These are phyloP conservation scores for Vigna angularis DNA, from an alignment of 306 rosid species.

Conservation along the genomic window DNA sequence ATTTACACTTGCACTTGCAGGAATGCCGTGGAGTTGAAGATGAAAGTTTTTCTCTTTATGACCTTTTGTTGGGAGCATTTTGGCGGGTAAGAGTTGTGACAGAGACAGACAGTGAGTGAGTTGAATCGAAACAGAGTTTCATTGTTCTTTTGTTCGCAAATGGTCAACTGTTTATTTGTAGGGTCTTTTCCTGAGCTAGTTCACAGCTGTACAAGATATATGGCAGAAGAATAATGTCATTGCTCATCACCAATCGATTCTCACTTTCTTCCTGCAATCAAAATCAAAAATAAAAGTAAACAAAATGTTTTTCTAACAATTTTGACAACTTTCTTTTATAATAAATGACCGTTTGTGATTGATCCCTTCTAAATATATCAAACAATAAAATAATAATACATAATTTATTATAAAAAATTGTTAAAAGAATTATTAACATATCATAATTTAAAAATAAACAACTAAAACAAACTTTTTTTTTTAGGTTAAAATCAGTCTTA, in stretches of 20 bases:
- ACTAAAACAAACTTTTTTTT: no score
- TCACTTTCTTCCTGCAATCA: no score
- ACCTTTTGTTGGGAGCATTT: conserved; percentile 41
- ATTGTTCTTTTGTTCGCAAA: background rate
- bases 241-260: background rate
- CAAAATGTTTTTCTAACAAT: no score
- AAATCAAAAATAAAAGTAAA: no score
- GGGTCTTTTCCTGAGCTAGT: conserved; percentile 1
- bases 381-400: no score
- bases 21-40: conserved; percentile 45
- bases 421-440: no score
- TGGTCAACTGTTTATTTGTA: conserved; percentile 31
- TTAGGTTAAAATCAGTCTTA: no score
- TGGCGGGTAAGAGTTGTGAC: conserved; percentile 23
- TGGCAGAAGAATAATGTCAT: background rate
- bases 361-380: no score
- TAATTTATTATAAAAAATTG: no score
- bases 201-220: background rate
- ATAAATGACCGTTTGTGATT: no score
- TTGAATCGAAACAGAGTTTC: background rate
- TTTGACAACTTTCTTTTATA: rapidly evolving
- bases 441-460: no score
- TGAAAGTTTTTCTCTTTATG: conserved; percentile 14
- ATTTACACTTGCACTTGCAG: conserved; percentile 47
- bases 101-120: background rate